phyloP scores from a whole-genome alignment of 2,329 filamentous ascomycete genomes.

The Leptographium procerum region DNA sequence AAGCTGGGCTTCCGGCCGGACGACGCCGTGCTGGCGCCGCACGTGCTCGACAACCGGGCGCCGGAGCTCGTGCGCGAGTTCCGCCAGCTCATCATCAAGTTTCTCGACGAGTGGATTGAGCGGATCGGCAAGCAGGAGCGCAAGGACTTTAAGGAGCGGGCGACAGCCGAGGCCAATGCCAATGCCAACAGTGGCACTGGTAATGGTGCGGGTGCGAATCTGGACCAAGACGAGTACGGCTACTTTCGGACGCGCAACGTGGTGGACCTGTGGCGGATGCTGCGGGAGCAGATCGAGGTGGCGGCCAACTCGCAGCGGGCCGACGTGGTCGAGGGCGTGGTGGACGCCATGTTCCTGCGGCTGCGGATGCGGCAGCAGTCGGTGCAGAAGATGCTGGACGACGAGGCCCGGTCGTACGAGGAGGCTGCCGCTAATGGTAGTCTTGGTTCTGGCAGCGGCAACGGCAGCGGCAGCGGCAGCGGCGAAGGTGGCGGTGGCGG shows the following conservation, averaged over 20 bases:
- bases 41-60: slow-evolving; percentile 84
- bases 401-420: slow-evolving; percentile 67
- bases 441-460: too few species aligned
- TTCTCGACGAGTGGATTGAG: slow-evolving; percentile 95
- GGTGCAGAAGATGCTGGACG: slow-evolving; percentile 81
- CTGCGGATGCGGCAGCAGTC: slow-evolving; percentile 71
- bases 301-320: slow-evolving; percentile 74
- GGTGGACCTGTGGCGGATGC: slow-evolving; percentile 94
- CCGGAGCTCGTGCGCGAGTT: slow-evolving; percentile 87
- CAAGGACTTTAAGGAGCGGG: slow-evolving; percentile 68
- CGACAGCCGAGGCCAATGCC: slow-evolving; percentile 26
- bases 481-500: too few species aligned
- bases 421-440: too few species aligned
- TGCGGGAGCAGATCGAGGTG: slow-evolving; percentile 81
- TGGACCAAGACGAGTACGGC: slow-evolving; percentile 80
- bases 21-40: slow-evolving; percentile 55
- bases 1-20: slow-evolving; percentile 72
- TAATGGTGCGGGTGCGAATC: slow-evolving; percentile 50
- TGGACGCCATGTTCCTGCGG: slow-evolving; percentile 89
- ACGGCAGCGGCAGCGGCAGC: too few species aligned
- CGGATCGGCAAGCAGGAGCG: slow-evolving; percentile 76
- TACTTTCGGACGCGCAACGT: slow-evolving; percentile 87
- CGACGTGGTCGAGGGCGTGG: slow-evolving; percentile 88
- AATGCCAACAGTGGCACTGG: neutral
- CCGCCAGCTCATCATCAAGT: slow-evolving; percentile 86